Evolutionary conservation across 805 yeast species (phyloP), one percentile per base, ranked within the genome.

Genomic region (Cyberlindnera bimundalis): DNA sequence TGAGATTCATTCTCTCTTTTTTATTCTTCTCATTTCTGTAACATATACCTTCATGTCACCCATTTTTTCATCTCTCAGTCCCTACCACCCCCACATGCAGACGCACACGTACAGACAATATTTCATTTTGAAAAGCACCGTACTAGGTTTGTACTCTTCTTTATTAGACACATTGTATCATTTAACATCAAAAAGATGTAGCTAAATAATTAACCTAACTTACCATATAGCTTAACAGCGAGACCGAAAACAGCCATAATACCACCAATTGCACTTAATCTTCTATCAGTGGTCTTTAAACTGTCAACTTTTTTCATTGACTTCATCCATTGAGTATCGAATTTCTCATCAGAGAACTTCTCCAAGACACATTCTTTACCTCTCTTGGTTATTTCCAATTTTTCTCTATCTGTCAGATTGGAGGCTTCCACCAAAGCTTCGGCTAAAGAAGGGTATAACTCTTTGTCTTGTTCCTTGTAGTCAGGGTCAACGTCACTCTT

Each of bases 401-500:
- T 65, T 16, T 67, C 71, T 0, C 50, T 50, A 1, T 64, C 65
- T 2, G 63, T 44, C 23, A 73, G 58, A 10, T 68, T 51, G 26
- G 71, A 65, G 4, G 76, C 73, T 30, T 62, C 51, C 2, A 50
- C 39, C 19, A 91, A 70, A 6, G 76, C 66, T 9, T 70, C 70
- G n/a, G 67, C 52, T 36, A 91, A 67, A 1, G 67, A 31, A 38
- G 78, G 74, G 56, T 62, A 74, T n/a, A 55, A 58, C 47, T 56
- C 25, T 44, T 56, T 32, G 48, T 59, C 24, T 44, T 43, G 17
- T 43, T 52, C 45, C 23, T 43, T 42, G 52, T 57, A 81, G 59
- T 86, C 96, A 1, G 96, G 95, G 57, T 90, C 97, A 6, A 61
- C 60, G 11, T 63, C 61, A 48, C 82, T 78, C 46, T 73, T 78